Base-by-base conservation (phyloP, 2,329 filamentous ascomycete genomes). In the Westerdykella ornata region DNA sequence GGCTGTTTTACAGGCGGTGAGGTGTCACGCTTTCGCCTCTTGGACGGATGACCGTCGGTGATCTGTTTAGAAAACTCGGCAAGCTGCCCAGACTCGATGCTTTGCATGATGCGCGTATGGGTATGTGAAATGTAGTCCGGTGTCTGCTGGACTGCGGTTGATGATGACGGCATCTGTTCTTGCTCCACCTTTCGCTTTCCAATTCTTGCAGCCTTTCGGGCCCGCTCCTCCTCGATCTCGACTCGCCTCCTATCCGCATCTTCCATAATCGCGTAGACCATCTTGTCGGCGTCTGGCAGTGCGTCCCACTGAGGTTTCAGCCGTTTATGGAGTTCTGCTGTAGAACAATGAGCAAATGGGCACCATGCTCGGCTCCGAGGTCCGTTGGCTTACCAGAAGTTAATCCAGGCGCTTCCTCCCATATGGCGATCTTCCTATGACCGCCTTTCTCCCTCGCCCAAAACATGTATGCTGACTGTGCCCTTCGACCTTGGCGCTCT, bases 71-170 rank as follows among this genome's bases (percentile, higher is more conserved):
- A 26, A 7, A 17, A 32, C 36, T 16, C 41, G 44, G 13, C 43
- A 40, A 4, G 7, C 18, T 5, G 43, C 49, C 2, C 47, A 49
- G 19, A 51, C 44, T 14, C 58, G 55, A 33, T 59, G 60, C 16
- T 48, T 32, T 5, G 38, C 44, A 22, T 52, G 52, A 33, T 33
- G 30, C 5, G 53, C 43, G 20, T 52, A 50, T n/a, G 51, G 41
- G 12, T 59, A 41, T 35, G 42, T 17, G n/a, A 38, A 17, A 58
- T 49, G 26, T 54, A 48, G 15, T 44, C 45, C 4, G 58, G 56
- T n/a, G 58, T 58, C 38, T 54, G 47, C 16, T 54, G 48, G 22
- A 44, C 45, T 2, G 44, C 51, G 3, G 56, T 59, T 13, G 54
- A 54, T 17, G 53, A 56, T 22, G 55, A 57, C 35, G 42, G 32